Percentiles rank a stretch among this genome's conserved stretches.
Evolutionary conservation across 768 basidiomycete genomes (phyloP).

Genomic region (Suillus variegatus): DNA sequence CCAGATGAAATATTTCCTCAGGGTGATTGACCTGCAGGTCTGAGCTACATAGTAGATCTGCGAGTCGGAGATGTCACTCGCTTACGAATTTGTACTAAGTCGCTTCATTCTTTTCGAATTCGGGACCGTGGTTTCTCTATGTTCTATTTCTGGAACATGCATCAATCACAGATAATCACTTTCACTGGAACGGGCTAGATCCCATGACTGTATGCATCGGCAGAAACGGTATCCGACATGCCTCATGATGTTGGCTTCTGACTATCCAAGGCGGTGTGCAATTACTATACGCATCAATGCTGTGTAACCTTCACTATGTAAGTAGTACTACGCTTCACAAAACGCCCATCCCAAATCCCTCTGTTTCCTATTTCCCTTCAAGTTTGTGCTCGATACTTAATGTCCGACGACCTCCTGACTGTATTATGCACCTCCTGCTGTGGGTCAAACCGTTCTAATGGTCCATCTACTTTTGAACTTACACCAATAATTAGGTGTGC

Average conservation of each 20-base stretch:
- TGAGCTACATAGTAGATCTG: too few species aligned
- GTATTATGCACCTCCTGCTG: background rate
- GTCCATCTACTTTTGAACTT: background rate
- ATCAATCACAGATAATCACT: too few species aligned
- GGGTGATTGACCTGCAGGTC: background rate
- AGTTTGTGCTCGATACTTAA: background rate
- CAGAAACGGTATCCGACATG: too few species aligned
- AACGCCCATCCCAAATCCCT: background rate
- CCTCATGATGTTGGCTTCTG: too few species aligned
- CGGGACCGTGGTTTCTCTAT: too few species aligned
- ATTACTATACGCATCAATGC: background rate
- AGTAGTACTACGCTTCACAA: background rate
- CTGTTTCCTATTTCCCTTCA: background rate
- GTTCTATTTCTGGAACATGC: too few species aligned
- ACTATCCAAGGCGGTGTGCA: background rate
- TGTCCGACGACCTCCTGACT: background rate
- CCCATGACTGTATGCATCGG: too few species aligned
- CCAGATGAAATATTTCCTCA: constrained; percentile 69
- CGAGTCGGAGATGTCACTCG: too few species aligned
- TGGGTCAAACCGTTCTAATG: background rate
- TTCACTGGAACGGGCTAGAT: too few species aligned
- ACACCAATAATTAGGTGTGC: background rate
- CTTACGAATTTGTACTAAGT: too few species aligned
- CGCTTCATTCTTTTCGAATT: too few species aligned
- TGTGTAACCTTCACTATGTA: background rate